phyloP scores from a whole-genome alignment of 2,329 filamentous ascomycete species.

The Curvularia hawaiiensis region DNA sequence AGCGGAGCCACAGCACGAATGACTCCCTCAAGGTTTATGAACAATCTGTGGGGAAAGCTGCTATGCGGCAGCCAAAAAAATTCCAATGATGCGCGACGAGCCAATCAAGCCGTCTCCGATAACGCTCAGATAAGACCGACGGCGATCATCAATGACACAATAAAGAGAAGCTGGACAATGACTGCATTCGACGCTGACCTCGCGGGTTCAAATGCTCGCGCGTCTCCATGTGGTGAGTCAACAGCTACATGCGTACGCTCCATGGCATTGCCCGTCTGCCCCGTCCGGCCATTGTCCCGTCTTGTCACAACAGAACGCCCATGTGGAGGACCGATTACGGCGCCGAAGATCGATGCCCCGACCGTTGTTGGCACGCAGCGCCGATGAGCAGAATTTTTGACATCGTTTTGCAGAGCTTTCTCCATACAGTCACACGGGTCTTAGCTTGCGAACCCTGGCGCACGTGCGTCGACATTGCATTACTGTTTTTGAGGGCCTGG shows the following conservation, averaged over 20 bases:
- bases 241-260: not conserved
- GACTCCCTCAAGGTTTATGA: constrained; percentile 37
- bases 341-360: constrained; percentile 21
- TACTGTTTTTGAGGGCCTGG: constrained; percentile 9
- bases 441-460: not conserved
- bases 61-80: constrained; percentile 39
- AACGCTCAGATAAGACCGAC: constrained; percentile 34
- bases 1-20: constrained; percentile 33
- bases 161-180: constrained; percentile 1
- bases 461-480: constrained; percentile 8
- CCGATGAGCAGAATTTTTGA: constrained; percentile 33
- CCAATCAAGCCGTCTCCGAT: constrained; percentile 41
- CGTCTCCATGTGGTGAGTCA: not conserved
- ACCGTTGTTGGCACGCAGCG: constrained; percentile 14
- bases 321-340: constrained; percentile 28
- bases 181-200: not conserved
- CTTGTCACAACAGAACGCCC: constrained; percentile 6
- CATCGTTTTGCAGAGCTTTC: constrained; percentile 16
- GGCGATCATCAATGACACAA: constrained; percentile 19
- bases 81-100: constrained; percentile 33
- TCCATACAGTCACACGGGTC: constrained; percentile 13
- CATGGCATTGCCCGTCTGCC: not conserved
- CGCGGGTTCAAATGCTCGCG: not conserved
- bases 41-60: constrained; percentile 39
- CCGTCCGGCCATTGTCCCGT: constrained; percentile 1